Evolutionary conservation across 331 rosid species (phyloP), one percentile per base, ranked within the genome.

Genomic region (Acacia concinna): DNA sequence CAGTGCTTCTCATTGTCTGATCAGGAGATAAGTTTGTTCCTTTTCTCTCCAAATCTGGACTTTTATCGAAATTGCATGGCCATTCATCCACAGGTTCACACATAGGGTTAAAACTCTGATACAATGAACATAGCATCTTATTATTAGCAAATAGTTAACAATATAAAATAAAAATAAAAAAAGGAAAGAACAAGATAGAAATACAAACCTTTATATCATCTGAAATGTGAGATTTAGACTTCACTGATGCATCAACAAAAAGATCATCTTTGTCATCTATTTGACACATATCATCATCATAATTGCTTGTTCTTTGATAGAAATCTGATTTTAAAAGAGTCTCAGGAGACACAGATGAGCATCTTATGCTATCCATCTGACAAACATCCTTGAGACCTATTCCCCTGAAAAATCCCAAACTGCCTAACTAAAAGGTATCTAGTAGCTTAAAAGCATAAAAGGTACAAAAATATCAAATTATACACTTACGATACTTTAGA

Each of bases 41-140:
- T 75, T 80, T 86, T 82, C 81, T 82, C 75, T 62, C 85, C 73
- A 81, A 25, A 80, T 89, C 84, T 74, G 79, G 47, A 56, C 86
- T 88, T 84, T 66, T 91, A 57, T 85, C 90, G 65, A 86, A 89
- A 79, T 84, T 87, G 75, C 85, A 82, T 46, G 83, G 82, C 92
- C 87, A 86, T 77, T 84, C 91, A 75, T 94, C 94, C 75, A 75
- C 81, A 51, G 97, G 96, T 79, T 94, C 91, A 49, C 88, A 85
- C 88, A 90, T 78, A 30, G 97, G 94, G 73, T 90, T 94, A 84
- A 89, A 90, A 86, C 94, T 91, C 98, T 91, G 81, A 68, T 87
- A 75, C 83, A 88, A 82, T 15, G 65, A 76, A 60, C 46, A 83
- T 66, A 63, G 31, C 59, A 79, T 57, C 71, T 74, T 56, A 71